Percentiles rank a stretch among this genome's conserved stretches.
These are phyloP conservation scores for Nidularia sp. DNA, from an alignment of 768 basidiomycete species.

Conservation along the genomic window DNA sequence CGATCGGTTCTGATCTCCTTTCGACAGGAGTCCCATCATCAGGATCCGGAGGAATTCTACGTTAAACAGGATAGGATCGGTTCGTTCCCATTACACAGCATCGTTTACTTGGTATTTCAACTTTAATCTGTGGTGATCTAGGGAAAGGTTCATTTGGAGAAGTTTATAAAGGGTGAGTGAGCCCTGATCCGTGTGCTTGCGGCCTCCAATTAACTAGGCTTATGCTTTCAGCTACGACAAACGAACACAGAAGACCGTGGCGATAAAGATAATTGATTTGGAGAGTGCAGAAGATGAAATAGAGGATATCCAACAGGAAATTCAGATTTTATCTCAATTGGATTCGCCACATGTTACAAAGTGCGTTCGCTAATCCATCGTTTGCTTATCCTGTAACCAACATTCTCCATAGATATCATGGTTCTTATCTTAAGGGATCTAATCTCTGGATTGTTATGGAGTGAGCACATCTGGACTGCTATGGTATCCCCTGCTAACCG, in stretches of 20 bases:
- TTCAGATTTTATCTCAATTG: conserved; percentile 94
- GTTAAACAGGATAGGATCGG: conserved; percentile 98
- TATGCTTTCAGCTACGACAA: conserved; percentile 74
- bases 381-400: conserved; percentile 7
- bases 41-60: conserved; percentile 96
- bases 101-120: conserved; percentile 5
- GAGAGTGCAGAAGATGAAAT: conserved; percentile 99
- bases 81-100: conserved; percentile 22
- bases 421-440: conserved; percentile 92
- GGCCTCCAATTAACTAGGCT: neutral
- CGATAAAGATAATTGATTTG: conserved; percentile 99
- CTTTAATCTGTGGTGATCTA: conserved; percentile 23
- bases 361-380: conserved; percentile 38
- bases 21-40: conserved; percentile 57
- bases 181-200: neutral
- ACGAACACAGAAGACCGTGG: conserved; percentile 92
- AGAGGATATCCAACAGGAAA: conserved; percentile 99
- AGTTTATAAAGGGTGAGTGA: conserved; percentile 91
- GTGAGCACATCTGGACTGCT: conserved; percentile 35
- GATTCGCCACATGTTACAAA: conserved; percentile 97
- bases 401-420: conserved; percentile 69
- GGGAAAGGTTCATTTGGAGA: conserved; percentile 99
- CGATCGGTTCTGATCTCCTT: conserved; percentile 20
- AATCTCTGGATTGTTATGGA: conserved; percentile 99
- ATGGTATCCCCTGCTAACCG: conserved; percentile 1